Base-by-base conservation (phyloP, 768 basidiomycete genomes). In the Russula earlei region DNA sequence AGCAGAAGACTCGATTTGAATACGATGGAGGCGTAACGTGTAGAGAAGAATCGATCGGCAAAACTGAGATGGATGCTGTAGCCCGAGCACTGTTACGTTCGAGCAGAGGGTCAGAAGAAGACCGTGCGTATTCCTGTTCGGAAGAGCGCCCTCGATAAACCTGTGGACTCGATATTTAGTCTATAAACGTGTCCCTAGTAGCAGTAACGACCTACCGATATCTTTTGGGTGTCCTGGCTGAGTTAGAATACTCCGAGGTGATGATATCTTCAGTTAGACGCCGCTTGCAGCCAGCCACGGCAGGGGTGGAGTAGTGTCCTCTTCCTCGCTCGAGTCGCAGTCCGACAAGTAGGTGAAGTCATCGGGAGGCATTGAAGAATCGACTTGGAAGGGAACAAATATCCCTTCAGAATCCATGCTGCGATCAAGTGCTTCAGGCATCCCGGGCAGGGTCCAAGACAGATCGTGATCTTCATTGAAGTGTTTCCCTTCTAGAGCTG, bases 221-320 rank as follows among this genome's bases (percentile, higher is more conserved):
- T 12, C 56, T 44, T 15, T 58, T 58, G 17, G 56, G 46, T n/a
- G n/a, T n/a, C n/a, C 25, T 52, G n/a, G 17, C 31, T 12, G n/a
- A 8, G 20, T 17, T n/a, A 36, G 14, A 20, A 20, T 7, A 14
- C 33, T 19, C 20, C 0, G 5, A 49, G 17, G n/a, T 37, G n/a
- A 25, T 1, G 1, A 4, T 27, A 6, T 58, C 56, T 1, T 53
- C 51, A 5, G 19, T 0, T 15, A 43, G 40, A 19, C 4, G n/a
- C 12, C 60, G 53, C 38, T 62, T 62, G 31, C 19, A 9, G 25
- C 60, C 60, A 19, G 46, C 57, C 5, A 62, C 37, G 12, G 60
- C 14, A 12, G 58, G 57, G 0, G 60, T 54, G 57, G 57, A 0
- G 36, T 52, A 2, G 50, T 59, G n/a, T 62, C 57, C 15, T 60